Evolutionary conservation across 2,329 filamentous ascomycete genomes (phyloP), one percentile per base, ranked within the genome.

Genomic region (Venturia pyrina): DNA sequence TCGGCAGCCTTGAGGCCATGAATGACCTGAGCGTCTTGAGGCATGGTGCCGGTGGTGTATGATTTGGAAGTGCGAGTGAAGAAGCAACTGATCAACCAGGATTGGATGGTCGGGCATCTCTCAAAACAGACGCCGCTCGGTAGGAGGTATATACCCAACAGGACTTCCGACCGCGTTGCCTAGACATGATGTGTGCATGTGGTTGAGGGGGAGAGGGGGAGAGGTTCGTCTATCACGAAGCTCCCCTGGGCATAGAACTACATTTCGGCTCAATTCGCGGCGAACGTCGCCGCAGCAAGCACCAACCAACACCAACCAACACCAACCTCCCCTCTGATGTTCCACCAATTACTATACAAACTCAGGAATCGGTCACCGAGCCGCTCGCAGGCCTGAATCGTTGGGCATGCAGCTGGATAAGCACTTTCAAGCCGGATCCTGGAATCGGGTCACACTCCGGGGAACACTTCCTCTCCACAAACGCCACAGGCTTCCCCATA

Each of bases 1-100:
- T 62, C 41, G 11, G 56, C 40, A 34, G 46, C 34, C 40, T 65
- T 65, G 19, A 65, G 53, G 34, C 48, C 63, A 41, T 60, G 43
- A 21, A 65, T 41, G 6, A 59, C 28, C 28, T 37, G 63, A 13
- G 63, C 48, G 15, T 53, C 48, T 44, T 65, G 63, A 57, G 63
- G 37, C 63, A 65, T 65, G 10, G 21, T n/a, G n/a, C n/a, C n/a
- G n/a, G n/a, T 59, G 37, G 24, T 8, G 5, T 15, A 11, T 11
- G 32, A 19, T 13, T n/a, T 17, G 15, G 48, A 11, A 28, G 10
- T 15, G 21, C 24, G 21, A 6, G 21, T 10, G 13, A 53, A 32
- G 21, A 53, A 59, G 32, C 53, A 10, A 59, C 1, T n/a, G 28
- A 34, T 37, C 28, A 59, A n/a, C 32, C 53, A 37, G 53, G 53